Evolutionary conservation across 805 yeast species (phyloP), one percentile per base, ranked within the genome.

Genomic region (Scheffersomyces lignosus): DNA sequence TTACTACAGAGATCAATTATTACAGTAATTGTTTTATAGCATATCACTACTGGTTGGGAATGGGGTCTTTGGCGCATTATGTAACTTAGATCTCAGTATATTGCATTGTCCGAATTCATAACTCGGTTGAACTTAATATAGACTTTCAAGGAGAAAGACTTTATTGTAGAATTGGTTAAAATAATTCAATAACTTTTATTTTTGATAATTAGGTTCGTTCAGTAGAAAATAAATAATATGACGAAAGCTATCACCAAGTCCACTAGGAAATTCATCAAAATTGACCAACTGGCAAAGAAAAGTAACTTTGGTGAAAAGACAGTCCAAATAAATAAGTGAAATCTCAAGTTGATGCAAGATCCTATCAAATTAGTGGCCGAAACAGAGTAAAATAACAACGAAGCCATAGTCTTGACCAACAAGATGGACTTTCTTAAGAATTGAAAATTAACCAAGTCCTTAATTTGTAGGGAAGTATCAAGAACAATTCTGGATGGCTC

Each of bases 321-420:
- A 2, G 98, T 90, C 99, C 99, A 93, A 7, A 93, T 85, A 56
- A 93, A 93, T 38, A 93, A 68, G 58, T 93, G 99, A 53, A 82
- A 85, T 48, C 96, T 71, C 48, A 90, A 71, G 15, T 76, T 68
- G 34, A 74, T 72, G 57, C 98, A 93, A 10, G 96, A 83, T 0
- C 67, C 63, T 29, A 86, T 56, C 34, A 88, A 71, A 29, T 76
- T 74, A 2, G 77, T 49, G 1, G 86, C 83, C 7, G 81, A 66
- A 1, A 81, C 45, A 2, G 83, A 64, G 55, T 84, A 85, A 51
- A 82, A 85, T 1, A 73, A 52, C 23, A 80, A 58, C 15, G 64
- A 58, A 16, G 65, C 51, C n/a, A 67, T 36, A 12, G 64, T 40
- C 39, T 65, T 68, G 32, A 66, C 46, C 38, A 56, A 60, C n/a